Conservation (phyloP, 192 early-diverging fungal genomes). For the Coemansia sp. region DNA sequence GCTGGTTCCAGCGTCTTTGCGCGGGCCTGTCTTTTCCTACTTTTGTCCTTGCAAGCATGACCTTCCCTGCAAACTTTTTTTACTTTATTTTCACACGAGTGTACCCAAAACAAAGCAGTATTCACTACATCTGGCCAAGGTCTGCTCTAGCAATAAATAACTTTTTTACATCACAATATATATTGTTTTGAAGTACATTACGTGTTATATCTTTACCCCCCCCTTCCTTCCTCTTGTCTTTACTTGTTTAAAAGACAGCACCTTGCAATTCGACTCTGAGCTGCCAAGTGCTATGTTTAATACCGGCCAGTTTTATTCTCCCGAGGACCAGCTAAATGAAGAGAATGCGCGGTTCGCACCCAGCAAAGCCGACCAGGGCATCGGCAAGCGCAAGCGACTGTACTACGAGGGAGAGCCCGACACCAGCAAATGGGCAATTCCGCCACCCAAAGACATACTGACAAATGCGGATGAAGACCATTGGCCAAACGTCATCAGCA, state of each 20-base stretch:
- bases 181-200: too few species aligned
- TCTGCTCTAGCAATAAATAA: too few species aligned
- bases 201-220: too few species aligned
- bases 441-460: slow-evolving; percentile 31
- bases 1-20: too few species aligned
- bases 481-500: background rate
- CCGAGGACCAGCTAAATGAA: slow-evolving; percentile 28
- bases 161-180: too few species aligned
- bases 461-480: background rate
- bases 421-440: slow-evolving; percentile 39
- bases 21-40: background rate
- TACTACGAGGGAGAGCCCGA: slow-evolving; percentile 47
- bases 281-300: background rate
- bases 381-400: slow-evolving; percentile 22
- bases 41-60: background rate
- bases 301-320: slow-evolving; percentile 23
- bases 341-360: slow-evolving; percentile 14
- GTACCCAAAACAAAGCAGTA: slow-evolving; percentile 6
- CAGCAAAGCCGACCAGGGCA: background rate
- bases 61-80: too few species aligned
- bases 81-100: slow-evolving; percentile 1
- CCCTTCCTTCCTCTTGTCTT: too few species aligned
- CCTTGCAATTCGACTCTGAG: too few species aligned
- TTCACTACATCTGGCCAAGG: background rate
- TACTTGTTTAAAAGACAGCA: too few species aligned